Conservation (phyloP, 164 flowering plant species). For the Nelumbo lutea region DNA sequence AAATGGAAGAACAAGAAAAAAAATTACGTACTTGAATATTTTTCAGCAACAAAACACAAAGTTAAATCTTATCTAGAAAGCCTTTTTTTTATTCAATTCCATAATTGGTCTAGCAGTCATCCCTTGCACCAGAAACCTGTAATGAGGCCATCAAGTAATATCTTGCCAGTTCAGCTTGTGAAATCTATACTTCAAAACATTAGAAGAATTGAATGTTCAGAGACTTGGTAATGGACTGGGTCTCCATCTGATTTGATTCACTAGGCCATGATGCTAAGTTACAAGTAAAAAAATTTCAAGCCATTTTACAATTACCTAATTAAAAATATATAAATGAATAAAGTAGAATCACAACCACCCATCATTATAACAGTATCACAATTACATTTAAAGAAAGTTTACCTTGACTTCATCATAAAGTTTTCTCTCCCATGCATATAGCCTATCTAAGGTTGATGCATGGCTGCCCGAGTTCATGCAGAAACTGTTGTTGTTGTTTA, state of each 20-base stretch:
- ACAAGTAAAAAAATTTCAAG: background rate
- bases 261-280: background rate
- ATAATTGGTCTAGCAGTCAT: no score
- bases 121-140: no score
- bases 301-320: background rate
- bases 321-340: no score
- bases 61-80: no score
- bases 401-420: constrained; percentile 99
- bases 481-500: constrained; percentile 38
- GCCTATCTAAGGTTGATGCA: constrained; percentile 90
- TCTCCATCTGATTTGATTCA: background rate
- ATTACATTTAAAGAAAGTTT: constrained; percentile 5
- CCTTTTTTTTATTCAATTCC: no score
- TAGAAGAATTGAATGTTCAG: background rate
- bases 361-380: background rate
- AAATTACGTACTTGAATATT: no score
- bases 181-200: background rate
- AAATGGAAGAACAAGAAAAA: no score
- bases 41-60: no score
- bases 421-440: constrained; percentile 97
- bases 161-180: background rate
- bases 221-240: background rate
- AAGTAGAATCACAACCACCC: no score
- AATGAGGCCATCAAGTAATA: background rate
- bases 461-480: constrained; percentile 93